These are phyloP conservation scores for Cytospora paraplurivora DNA, from an alignment of 2,329 filamentous ascomycete genomes.

Conservation along the genomic window DNA sequence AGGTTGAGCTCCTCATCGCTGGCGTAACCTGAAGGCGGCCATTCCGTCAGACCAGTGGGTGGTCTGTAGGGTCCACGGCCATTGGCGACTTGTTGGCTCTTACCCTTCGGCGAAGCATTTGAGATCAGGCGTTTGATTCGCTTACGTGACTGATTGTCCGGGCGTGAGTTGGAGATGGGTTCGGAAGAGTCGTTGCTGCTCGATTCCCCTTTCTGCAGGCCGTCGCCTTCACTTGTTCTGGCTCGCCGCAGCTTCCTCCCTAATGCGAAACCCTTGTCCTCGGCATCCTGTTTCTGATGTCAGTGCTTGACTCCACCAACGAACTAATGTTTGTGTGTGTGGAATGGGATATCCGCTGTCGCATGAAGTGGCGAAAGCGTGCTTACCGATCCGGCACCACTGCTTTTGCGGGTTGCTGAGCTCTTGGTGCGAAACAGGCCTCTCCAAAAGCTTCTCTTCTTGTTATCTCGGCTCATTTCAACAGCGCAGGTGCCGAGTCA, in stretches of 20 bases:
- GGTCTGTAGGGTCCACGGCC: constrained; percentile 35
- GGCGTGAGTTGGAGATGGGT: constrained; percentile 6
- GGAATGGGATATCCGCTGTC: not conserved
- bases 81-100: constrained; percentile 41
- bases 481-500: constrained; percentile 19
- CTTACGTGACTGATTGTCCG: constrained; percentile 17
- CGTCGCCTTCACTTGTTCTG: constrained; percentile 23
- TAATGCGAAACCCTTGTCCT: constrained; percentile 4
- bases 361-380: not conserved
- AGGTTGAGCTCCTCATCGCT: constrained; percentile 54
- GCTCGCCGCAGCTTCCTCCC: constrained; percentile 12
- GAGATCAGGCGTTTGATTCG: constrained; percentile 24
- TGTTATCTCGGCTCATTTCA: constrained; percentile 29
- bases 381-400: constrained; percentile 12
- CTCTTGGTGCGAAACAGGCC: constrained; percentile 23
- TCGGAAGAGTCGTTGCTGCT: constrained; percentile 9
- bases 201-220: not conserved
- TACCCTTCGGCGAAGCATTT: constrained; percentile 39
- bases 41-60: constrained; percentile 48
- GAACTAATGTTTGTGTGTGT: not conserved
- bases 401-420: constrained; percentile 2
- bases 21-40: constrained; percentile 58
- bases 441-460: constrained; percentile 27
- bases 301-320: constrained; percentile 3
- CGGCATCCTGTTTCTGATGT: constrained; percentile 10